Conservation (phyloP, 2,329 filamentous ascomycete species). For the Fusarium nematophilum region DNA sequence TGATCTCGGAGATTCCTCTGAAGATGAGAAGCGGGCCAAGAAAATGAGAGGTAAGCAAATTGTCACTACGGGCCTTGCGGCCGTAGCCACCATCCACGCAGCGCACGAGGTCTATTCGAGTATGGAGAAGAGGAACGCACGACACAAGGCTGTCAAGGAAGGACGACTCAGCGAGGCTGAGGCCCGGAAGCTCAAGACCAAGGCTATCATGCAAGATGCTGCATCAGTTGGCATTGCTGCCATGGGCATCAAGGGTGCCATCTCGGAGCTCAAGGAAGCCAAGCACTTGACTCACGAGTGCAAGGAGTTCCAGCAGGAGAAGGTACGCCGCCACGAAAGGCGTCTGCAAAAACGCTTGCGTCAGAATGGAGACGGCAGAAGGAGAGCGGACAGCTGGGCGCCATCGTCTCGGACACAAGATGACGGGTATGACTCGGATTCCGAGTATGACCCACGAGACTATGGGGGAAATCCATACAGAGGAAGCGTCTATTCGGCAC, state of each 20-base stretch:
- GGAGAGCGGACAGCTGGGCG: conserved; percentile 58
- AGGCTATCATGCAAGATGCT: conserved; percentile 67
- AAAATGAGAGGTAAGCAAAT: conserved; percentile 73
- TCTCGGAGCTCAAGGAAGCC: conserved; percentile 67
- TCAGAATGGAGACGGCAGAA: conserved; percentile 48
- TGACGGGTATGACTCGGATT: conserved; percentile 52
- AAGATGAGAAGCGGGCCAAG: conserved; percentile 64
- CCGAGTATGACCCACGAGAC: conserved; percentile 57
- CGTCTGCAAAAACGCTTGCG: conserved; percentile 54
- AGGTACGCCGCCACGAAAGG: conserved; percentile 60
- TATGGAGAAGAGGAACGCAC: conserved; percentile 65
- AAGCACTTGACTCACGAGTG: conserved; percentile 61
- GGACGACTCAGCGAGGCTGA: conserved; percentile 63
- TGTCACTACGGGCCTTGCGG: conserved; percentile 66
- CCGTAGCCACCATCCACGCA: conserved; percentile 70
- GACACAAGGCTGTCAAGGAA: conserved; percentile 65
- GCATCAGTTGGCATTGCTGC: conserved; percentile 70
- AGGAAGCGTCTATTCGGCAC: conserved; percentile 31
- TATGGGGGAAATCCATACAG: conserved; percentile 50
- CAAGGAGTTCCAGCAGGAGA: conserved; percentile 62
- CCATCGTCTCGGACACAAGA: conserved; percentile 54
- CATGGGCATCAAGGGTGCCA: conserved; percentile 67
- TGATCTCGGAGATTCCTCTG: conserved; percentile 68
- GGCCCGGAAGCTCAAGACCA: conserved; percentile 68
- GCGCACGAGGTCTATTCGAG: conserved; percentile 69